Evolutionary conservation across 1,284 basidiomycete genomes (phyloP).

Genomic region (Tranzscheliella williamsii): DNA sequence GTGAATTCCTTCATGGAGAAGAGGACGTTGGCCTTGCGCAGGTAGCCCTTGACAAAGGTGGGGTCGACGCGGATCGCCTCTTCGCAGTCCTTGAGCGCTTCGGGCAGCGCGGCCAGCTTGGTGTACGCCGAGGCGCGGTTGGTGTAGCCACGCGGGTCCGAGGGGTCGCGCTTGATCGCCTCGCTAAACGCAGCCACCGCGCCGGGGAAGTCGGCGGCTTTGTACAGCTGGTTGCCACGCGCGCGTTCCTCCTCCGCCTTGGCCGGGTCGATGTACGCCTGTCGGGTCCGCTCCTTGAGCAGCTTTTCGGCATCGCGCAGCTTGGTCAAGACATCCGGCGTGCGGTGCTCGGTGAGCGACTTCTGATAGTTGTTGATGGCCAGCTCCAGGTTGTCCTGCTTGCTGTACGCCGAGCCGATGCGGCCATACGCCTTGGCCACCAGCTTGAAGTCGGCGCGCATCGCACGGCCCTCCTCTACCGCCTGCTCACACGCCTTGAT

Average conservation of each 20-base stretch:
- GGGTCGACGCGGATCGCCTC: conserved; percentile 91
- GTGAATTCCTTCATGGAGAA: conserved; percentile 89
- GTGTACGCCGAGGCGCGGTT: conserved; percentile 96
- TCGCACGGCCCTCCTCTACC: conserved; percentile 82
- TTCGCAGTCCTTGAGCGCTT: conserved; percentile 93
- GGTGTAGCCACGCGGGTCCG: conserved; percentile 89
- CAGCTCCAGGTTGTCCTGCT: conserved; percentile 75
- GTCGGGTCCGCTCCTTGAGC: conserved; percentile 75
- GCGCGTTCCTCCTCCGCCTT: conserved; percentile 83
- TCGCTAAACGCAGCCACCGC: conserved; percentile 93
- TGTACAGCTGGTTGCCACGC: conserved; percentile 90
- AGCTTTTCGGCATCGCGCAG: conserved; percentile 74
- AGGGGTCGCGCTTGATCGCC: conserved; percentile 91
- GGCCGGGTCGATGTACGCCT: conserved; percentile 86
- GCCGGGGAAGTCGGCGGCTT: conserved; percentile 69
- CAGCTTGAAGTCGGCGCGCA: conserved; percentile 67
- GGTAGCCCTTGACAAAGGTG: conserved; percentile 77
- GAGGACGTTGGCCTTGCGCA: conserved; percentile 87
- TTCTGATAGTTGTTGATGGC: conserved; percentile 66
- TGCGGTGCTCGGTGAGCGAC: conserved; percentile 93
- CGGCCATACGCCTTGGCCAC: conserved; percentile 80
- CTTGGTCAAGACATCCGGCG: conserved; percentile 88
- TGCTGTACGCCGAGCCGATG: conserved; percentile 81
- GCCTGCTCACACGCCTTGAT: conserved; percentile 93
- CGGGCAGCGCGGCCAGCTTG: conserved; percentile 89